Percentiles rank a stretch among this genome's conserved stretches.
These are phyloP conservation scores for Acanthochlamys bracteata DNA, from an alignment of 106 monocot genomes.

Conservation along the genomic window DNA sequence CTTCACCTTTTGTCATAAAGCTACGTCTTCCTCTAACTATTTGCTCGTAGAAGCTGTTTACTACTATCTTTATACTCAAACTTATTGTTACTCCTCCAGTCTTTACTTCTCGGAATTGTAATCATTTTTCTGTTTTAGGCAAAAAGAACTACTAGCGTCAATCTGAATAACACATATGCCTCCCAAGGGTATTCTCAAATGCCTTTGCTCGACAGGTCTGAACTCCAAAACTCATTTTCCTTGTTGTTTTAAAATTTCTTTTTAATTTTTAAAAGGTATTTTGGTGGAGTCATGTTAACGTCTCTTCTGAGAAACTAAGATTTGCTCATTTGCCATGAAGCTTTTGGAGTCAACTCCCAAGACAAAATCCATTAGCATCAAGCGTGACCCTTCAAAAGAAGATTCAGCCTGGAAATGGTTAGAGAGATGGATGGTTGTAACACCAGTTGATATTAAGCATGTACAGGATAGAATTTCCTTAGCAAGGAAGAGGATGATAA, in stretches of 20 bases:
- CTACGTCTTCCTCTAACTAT: not conserved
- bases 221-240: not conserved
- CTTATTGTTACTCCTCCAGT: not conserved
- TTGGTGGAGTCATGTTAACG: too few species aligned
- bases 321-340: constrained; percentile 16
- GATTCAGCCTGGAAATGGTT: constrained; percentile 84
- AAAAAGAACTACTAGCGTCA: constrained; percentile 12
- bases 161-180: constrained; percentile 20
- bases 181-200: constrained; percentile 47
- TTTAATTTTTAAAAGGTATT: too few species aligned
- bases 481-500: constrained; percentile 10
- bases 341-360: constrained; percentile 53
- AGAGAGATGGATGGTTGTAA: constrained; percentile 77
- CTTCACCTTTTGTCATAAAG: not conserved
- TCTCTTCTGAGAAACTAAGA: too few species aligned
- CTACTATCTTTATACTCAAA: not conserved
- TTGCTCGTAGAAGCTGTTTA: not conserved
- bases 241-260: too few species aligned
- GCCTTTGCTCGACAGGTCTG: constrained; percentile 57
- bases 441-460: constrained; percentile 23
- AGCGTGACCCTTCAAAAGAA: constrained; percentile 52
- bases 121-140: constrained; percentile 12
- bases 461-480: constrained; percentile 4
- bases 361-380: constrained; percentile 47
- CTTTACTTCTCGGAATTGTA: not conserved